Evolutionary conservation across 192 early-diverging fungal genomes (phyloP).

Genomic region (Linnemannia zychae): DNA sequence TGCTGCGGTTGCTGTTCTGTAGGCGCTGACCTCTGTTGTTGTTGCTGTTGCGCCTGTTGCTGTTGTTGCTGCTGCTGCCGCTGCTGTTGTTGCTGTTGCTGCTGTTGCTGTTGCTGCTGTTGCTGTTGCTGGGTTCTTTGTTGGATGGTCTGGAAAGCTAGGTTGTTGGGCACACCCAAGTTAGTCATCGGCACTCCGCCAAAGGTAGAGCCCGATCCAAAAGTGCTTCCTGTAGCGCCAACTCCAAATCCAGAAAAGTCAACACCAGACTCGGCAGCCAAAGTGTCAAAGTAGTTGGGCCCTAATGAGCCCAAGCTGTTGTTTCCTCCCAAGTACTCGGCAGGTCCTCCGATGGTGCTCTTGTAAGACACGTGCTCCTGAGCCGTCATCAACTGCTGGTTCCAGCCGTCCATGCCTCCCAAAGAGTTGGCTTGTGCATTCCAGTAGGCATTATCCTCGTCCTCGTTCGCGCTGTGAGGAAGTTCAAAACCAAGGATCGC

Average conservation of each 20-base stretch:
- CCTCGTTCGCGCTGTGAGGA: constrained; percentile 52
- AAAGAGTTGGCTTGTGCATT: constrained; percentile 54
- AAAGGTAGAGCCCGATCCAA: constrained; percentile 20
- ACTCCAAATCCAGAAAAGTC: constrained; percentile 55
- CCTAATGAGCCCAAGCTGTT: constrained; percentile 47
- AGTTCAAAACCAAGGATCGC: constrained; percentile 55
- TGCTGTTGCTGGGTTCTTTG: constrained; percentile 25
- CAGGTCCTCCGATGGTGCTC: constrained; percentile 42
- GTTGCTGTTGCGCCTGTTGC: constrained; percentile 24
- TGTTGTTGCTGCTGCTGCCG: constrained; percentile 16
- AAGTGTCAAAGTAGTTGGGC: constrained; percentile 34
- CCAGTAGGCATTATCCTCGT: constrained; percentile 55
- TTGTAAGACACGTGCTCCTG: constrained; percentile 54
- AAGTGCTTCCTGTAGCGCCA: constrained; percentile 36
- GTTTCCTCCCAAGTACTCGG: constrained; percentile 48
- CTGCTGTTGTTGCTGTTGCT: background rate
- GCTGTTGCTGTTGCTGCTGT: constrained; percentile 26
- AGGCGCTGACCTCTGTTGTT: constrained; percentile 21
- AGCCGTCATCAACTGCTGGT: constrained; percentile 53
- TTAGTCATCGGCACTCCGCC: constrained; percentile 17
- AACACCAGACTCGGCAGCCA: constrained; percentile 31
- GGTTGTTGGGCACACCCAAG: constrained; percentile 18
- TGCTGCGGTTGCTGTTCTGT: constrained; percentile 2
- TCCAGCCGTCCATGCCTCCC: constrained; percentile 57
- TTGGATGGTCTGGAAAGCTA: constrained; percentile 38